Percentiles rank a stretch among this genome's conserved stretches.
These are phyloP conservation scores for Botrytis cinerea DNA, from an alignment of 2,329 filamentous ascomycete genomes.

Conservation along the genomic window DNA sequence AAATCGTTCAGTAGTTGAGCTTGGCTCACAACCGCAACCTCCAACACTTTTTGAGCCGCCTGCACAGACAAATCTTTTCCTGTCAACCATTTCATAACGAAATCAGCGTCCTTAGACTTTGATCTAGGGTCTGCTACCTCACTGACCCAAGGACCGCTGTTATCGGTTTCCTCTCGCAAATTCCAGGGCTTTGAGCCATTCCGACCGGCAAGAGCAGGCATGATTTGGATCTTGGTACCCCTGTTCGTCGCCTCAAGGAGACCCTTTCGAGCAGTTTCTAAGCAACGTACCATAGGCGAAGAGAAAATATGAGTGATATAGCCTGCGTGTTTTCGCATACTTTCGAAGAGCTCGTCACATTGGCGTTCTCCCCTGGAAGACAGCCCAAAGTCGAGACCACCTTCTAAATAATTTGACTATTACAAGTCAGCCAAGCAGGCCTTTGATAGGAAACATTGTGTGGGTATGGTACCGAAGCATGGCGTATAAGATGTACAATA, in stretches of 20 bases:
- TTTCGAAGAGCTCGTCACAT: conserved; percentile 7
- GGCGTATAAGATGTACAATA: neutral
- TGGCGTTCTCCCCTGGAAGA: neutral
- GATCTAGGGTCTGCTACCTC: neutral
- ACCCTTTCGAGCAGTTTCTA: conserved; percentile 12
- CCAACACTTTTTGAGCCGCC: conserved; percentile 9
- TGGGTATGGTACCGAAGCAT: neutral
- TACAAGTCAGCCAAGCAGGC: neutral
- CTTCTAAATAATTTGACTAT: neutral
- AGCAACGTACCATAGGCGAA: conserved; percentile 10
- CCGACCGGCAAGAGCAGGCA: conserved; percentile 5
- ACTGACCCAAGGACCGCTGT: neutral
- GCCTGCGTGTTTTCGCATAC: neutral
- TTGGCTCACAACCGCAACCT: conserved; percentile 9
- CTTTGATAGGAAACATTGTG: neutral
- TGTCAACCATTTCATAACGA: conserved; percentile 3
- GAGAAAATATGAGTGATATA: conserved; percentile 14
- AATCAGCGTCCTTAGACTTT: conserved; percentile 1
- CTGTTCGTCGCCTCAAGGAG: neutral
- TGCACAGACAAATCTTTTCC: neutral
- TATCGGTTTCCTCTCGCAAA: neutral
- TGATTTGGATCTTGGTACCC: neutral
- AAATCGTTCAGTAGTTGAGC: neutral
- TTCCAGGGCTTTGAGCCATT: neutral
- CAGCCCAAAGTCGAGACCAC: neutral